Base-by-base conservation (phyloP, 495 filamentous ascomycete species). In the Aspergillus leporis region DNA sequence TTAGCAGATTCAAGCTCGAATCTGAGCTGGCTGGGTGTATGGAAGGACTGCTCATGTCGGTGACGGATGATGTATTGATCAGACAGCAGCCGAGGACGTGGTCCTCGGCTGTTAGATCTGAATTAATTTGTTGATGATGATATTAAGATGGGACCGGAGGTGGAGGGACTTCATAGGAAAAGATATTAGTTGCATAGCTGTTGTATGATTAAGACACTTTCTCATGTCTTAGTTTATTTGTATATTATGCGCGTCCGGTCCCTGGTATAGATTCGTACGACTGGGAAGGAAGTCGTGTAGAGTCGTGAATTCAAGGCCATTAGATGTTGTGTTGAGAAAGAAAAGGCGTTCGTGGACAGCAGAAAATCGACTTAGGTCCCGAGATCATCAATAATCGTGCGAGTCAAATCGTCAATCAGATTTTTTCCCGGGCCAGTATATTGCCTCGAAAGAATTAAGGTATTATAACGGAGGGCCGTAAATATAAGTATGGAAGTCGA, bases 371-470 rank as follows among this genome's bases (percentile, higher is more conserved):
- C 41, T 47, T 47, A 21, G 13, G 19, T 21, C 19, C 10, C 18
- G 43, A 23, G 21, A 47, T 47, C 43, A 47, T 47, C 43, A 47
- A 47, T 47, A 23, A 47, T 47, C 43, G 21, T 47, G 43, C 21
- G 21, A 47, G 21, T 47, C 43, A 47, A 45, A 23, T 47, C 43
- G 43, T 47, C 43, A 18, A 47, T 47, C 43, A 47, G 16, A 3
- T 41, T 22, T 12, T 47, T 22, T 45, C 21, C 43, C 19, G 8
- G 16, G 21, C 19, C 19, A 12, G 43, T 23, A 23, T n/a, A n/a
- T 47, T 13, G 7, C 9, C 43, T 23, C 65, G 65, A 66, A 66
- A 61, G 28, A 58, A 50, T 43, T 55, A 61, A 55, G 61, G 14
- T 49, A 46, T 50, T 51, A 32, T 45, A 41, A 21, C 13, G 46